phyloP scores from a whole-genome alignment of 192 early-diverging fungal genomes.

The Radiomyces spectabilis region DNA sequence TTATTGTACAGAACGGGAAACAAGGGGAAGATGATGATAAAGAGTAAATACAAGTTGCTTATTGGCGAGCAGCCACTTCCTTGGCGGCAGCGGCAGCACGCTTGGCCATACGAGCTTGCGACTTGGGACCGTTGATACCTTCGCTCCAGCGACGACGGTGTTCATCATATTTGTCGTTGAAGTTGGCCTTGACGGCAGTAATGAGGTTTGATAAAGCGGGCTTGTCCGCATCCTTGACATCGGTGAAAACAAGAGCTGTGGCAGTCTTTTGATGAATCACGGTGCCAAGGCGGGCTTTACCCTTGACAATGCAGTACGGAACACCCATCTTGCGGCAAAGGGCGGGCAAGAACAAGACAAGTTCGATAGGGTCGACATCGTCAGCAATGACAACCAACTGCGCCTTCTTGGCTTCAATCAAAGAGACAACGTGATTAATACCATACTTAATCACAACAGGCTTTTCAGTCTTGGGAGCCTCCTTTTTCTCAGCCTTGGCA shows the following conservation, averaged over 20 bases:
- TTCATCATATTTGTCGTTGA: conserved; percentile 90
- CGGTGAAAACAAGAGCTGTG: conserved; percentile 91
- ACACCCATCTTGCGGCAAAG: conserved; percentile 99
- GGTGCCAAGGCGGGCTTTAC: conserved; percentile 96
- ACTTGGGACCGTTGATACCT: conserved; percentile 94
- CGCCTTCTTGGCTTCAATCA: conserved; percentile 99
- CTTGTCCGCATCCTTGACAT: conserved; percentile 95
- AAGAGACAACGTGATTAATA: conserved; percentile 98
- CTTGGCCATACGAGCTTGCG: conserved; percentile 75
- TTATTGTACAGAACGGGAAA: no score
- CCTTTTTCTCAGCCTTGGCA: conserved; percentile 83
- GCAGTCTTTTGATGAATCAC: conserved; percentile 99
- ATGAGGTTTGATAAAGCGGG: conserved; percentile 77
- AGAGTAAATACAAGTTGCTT: conserved; percentile 6
- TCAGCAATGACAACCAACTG: conserved; percentile 98
- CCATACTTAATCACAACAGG: conserved; percentile 97
- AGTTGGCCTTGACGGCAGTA: conserved; percentile 89
- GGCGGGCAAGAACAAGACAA: conserved; percentile 98
- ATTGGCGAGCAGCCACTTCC: conserved; percentile 35
- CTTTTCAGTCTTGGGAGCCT: conserved; percentile 79
- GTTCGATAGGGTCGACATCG: conserved; percentile 99
- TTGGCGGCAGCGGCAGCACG: conserved; percentile 50
- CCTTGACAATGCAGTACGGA: conserved; percentile 99
- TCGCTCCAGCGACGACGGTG: conserved; percentile 94
- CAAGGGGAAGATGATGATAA: no score